Evolutionary conservation across 2,329 filamentous ascomycete species (phyloP).

Genomic region (Lojkania enalia): DNA sequence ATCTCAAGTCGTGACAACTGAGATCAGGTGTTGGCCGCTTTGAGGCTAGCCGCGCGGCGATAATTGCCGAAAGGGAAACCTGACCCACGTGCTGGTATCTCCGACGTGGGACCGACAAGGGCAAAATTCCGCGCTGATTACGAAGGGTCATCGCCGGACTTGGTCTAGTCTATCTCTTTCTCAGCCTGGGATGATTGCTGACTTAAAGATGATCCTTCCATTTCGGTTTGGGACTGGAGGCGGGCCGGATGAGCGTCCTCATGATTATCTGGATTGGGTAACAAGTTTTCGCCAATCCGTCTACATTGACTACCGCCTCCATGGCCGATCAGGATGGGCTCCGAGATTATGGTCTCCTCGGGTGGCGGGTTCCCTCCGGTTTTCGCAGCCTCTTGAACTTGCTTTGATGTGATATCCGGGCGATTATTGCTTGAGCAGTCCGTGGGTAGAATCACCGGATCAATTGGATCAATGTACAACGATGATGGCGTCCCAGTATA

Average conservation of each 20-base stretch:
- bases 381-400: constrained; percentile 2
- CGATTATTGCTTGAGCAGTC: constrained; percentile 2
- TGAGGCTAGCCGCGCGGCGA: too few relatives aligned
- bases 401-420: constrained; percentile 2
- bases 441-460: constrained; percentile 1
- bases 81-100: too few relatives aligned
- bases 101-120: too few relatives aligned
- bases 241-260: constrained; percentile 1
- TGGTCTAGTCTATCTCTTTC: constrained; percentile 6
- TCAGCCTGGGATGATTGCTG: constrained; percentile 6
- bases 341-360: constrained; percentile 1
- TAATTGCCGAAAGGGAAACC: too few relatives aligned
- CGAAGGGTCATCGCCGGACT: constrained; percentile 2
- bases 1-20: too few relatives aligned
- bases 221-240: constrained; percentile 1
- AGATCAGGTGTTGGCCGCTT: too few relatives aligned
- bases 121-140: too few relatives aligned
- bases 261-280: constrained; percentile 1
- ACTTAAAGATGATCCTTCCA: constrained; percentile 1
- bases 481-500: constrained; percentile 3
- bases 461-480: constrained; percentile 2
- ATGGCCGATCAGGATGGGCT: constrained; percentile 4
- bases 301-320: constrained; percentile 3
- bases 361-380: constrained; percentile 2
- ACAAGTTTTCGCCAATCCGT: constrained; percentile 1